phyloP scores from a whole-genome alignment of 208 protist species.

The Polymyxa betae region DNA sequence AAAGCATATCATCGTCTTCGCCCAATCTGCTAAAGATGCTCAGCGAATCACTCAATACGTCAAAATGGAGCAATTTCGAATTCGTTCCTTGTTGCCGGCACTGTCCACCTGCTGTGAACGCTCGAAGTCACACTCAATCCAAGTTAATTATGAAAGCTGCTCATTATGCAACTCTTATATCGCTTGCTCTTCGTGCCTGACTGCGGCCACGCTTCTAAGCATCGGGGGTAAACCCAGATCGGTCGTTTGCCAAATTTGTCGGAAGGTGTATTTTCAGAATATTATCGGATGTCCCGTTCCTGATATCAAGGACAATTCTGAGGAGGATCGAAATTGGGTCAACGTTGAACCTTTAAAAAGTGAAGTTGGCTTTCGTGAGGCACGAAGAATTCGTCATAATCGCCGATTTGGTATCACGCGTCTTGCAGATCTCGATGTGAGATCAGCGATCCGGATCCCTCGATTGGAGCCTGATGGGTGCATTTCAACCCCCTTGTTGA shows the following conservation, averaged over 20 bases:
- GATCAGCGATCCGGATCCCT: background rate
- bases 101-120: too few relatives aligned
- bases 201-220: background rate
- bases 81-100: background rate
- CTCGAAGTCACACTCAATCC: too few relatives aligned
- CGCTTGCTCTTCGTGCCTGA: background rate
- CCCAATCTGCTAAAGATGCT: background rate
- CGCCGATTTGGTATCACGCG: background rate
- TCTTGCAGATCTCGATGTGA: background rate
- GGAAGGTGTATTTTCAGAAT: background rate
- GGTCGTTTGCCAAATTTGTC: background rate
- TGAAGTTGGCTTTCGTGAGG: background rate
- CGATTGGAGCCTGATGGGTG: background rate
- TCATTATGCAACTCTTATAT: background rate
- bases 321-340: background rate
- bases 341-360: background rate
- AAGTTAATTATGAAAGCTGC: background rate
- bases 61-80: background rate
- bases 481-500: background rate
- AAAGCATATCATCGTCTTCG: background rate
- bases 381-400: background rate
- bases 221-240: background rate
- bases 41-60: background rate
- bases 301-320: background rate
- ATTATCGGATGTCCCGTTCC: background rate